Conservation (phyloP, 2,329 filamentous ascomycete species). For the Tympanopsis confertula region DNA sequence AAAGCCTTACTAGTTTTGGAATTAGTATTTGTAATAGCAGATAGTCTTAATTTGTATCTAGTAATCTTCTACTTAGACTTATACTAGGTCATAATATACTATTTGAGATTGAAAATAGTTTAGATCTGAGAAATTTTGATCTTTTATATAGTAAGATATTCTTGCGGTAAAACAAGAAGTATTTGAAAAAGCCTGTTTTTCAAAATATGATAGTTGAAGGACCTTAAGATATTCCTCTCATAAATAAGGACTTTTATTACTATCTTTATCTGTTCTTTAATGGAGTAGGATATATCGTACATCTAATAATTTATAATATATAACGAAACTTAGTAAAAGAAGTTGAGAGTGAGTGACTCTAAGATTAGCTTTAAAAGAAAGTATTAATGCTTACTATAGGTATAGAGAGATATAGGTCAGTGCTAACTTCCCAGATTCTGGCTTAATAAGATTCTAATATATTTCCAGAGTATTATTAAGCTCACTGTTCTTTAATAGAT, state of each 20-base stretch:
- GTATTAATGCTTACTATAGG: not conserved
- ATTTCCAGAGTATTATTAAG: not conserved
- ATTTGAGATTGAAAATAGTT: not conserved
- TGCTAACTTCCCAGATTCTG: not conserved
- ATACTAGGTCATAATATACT: not conserved
- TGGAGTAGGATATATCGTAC: not conserved
- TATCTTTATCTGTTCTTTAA: not conserved
- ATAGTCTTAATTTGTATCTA: not conserved
- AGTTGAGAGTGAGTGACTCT: not conserved
- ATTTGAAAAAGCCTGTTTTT: not conserved
- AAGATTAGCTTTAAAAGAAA: not conserved
- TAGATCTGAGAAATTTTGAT: not conserved
- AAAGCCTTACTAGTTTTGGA: not conserved
- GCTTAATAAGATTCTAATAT: not conserved
- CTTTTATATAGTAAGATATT: not conserved
- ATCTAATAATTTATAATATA: not conserved
- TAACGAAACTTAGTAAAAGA: not conserved
- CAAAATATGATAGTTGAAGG: not conserved
- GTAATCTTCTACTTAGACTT: not conserved
- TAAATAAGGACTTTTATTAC: not conserved
- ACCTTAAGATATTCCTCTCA: not conserved
- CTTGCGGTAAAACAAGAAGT: not conserved
- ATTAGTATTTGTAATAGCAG: not conserved
- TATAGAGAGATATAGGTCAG: not conserved
- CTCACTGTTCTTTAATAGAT: not conserved